These are phyloP conservation scores for Rhizopus sp. DNA, from an alignment of 371 early-diverging fungal species.

Conservation along the genomic window DNA sequence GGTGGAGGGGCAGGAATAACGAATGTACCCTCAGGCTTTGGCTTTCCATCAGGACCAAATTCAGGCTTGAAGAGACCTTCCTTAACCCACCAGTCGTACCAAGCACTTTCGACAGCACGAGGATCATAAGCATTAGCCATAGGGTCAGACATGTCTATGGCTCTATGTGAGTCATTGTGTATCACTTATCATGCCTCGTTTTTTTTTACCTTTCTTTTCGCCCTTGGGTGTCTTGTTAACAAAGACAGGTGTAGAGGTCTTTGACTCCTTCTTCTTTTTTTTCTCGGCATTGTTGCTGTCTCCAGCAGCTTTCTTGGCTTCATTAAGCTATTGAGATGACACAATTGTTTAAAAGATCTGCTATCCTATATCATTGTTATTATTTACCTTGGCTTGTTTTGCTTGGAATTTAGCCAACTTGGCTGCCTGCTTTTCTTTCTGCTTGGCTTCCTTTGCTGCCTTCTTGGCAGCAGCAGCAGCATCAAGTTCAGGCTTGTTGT, in stretches of 20 bases:
- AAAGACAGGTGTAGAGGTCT: constrained; percentile 58
- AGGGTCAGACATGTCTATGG: constrained; percentile 73
- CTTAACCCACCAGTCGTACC: constrained; percentile 96
- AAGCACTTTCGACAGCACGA: constrained; percentile 91
- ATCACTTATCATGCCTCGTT: not conserved
- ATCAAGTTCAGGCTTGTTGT: constrained; percentile 21
- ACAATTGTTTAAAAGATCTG: not conserved
- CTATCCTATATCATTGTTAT: not conserved
- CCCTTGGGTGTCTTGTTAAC: constrained; percentile 89
- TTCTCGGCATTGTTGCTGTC: constrained; percentile 60
- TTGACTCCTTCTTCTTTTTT: constrained; percentile 56
- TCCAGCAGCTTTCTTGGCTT: constrained; percentile 47
- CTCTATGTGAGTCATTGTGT: constrained; percentile 17
- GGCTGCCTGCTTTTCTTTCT: constrained; percentile 89
- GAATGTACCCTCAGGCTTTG: constrained; percentile 82
- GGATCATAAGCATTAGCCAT: constrained; percentile 93
- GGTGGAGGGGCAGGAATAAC: constrained; percentile 98
- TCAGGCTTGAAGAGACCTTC: constrained; percentile 92
- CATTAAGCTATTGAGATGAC: constrained; percentile 45
- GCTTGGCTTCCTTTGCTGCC: constrained; percentile 79
- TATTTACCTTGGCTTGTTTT: constrained; percentile 72
- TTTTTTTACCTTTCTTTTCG: constrained; percentile 79
- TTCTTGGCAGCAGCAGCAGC: constrained; percentile 51
- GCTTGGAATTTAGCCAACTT: constrained; percentile 94
- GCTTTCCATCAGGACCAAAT: constrained; percentile 72